Percentiles rank a stretch among this genome's conserved stretches.
These are phyloP conservation scores for Elongisporangium prolatum DNA, from an alignment of 352 stramenopile species.

Conservation along the genomic window DNA sequence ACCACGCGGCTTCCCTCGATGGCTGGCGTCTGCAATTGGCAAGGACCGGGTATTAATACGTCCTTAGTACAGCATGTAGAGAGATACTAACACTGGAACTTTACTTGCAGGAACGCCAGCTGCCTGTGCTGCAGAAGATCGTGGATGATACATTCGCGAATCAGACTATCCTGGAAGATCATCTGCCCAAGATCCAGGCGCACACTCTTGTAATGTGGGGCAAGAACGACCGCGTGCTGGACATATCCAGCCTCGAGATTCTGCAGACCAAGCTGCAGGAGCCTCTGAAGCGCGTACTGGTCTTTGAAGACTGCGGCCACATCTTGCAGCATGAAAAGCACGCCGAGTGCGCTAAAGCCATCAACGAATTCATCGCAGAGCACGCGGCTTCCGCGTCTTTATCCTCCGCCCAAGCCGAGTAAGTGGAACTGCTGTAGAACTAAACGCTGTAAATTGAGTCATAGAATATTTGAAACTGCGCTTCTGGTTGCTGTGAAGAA, in stretches of 20 bases:
- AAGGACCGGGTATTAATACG: slow-evolving; percentile 26
- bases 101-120: slow-evolving; percentile 17
- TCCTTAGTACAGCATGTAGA: no score
- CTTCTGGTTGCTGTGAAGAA: no score
- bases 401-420: background rate
- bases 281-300: slow-evolving; percentile 32
- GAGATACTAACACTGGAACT: slow-evolving; percentile 6
- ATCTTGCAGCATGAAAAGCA: slow-evolving; percentile 53
- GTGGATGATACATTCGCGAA: slow-evolving; percentile 47
- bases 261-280: slow-evolving; percentile 44
- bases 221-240: slow-evolving; percentile 55
- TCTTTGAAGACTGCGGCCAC: slow-evolving; percentile 60
- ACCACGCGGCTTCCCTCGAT: slow-evolving; percentile 20
- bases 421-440: background rate
- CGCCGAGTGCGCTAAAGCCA: slow-evolving; percentile 37
- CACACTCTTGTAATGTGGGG: slow-evolving; percentile 65
- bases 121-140: slow-evolving; percentile 48
- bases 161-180: slow-evolving; percentile 53
- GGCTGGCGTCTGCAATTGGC: slow-evolving; percentile 13
- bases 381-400: background rate
- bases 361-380: slow-evolving; percentile 54
- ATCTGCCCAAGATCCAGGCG: slow-evolving; percentile 41
- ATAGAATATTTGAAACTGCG: background rate
- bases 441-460: background rate
- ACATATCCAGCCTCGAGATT: slow-evolving; percentile 54